phyloP scores from a whole-genome alignment of 75 land plant genomes.

The Selaginella moellendorffii region DNA sequence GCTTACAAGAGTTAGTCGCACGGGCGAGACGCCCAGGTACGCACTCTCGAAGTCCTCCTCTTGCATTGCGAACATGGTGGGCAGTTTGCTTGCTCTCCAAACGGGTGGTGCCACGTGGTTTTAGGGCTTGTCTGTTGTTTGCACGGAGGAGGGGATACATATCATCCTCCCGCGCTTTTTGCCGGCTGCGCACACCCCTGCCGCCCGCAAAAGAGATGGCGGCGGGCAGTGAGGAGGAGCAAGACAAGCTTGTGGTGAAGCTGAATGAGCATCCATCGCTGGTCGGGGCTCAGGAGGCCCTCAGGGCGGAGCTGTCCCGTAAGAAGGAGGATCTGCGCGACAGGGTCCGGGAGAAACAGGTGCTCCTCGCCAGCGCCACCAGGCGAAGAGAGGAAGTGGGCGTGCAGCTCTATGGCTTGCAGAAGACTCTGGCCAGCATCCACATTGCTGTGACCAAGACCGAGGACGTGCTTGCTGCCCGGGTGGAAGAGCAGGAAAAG shows the following conservation, averaged over 20 bases:
- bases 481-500: conserved; percentile 11
- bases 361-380: conserved; percentile 13
- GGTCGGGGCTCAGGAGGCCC: conserved; percentile 15
- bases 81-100: not conserved
- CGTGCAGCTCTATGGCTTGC: conserved; percentile 23
- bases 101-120: not conserved
- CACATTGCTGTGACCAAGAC: conserved; percentile 12
- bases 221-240: not conserved
- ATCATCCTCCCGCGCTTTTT: too few species aligned
- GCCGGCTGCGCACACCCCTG: too few species aligned
- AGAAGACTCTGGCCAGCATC: conserved; percentile 24
- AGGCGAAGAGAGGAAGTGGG: conserved; percentile 22
- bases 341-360: conserved; percentile 15
- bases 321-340: conserved; percentile 20
- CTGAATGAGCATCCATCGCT: conserved; percentile 3
- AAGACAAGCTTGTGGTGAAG: not conserved
- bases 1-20: not conserved
- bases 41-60: conserved; percentile 36
- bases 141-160: too few species aligned
- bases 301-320: conserved; percentile 19
- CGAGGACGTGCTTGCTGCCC: not conserved
- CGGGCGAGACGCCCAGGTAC: too few species aligned
- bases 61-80: conserved; percentile 26
- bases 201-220: not conserved
- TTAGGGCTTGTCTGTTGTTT: not conserved